Base-by-base conservation (phyloP, 768 basidiomycete genomes). In the Boletus subcaerulescens region DNA sequence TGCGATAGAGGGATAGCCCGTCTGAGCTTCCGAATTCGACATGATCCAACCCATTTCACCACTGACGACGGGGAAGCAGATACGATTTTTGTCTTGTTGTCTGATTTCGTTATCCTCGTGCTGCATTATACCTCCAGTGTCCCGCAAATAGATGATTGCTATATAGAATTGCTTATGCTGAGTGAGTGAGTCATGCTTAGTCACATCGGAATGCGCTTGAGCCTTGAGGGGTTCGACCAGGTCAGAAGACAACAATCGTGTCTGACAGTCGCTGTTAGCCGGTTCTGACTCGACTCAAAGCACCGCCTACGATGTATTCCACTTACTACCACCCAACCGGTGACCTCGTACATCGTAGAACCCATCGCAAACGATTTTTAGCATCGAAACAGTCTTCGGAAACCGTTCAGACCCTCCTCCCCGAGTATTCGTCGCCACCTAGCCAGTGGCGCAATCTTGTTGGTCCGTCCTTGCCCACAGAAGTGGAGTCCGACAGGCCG, bases 401-500 rank as follows among this genome's bases (percentile, higher is more conserved):
- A 68, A 83, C 86, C 0, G 80, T 85, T 0, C 73, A 79, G 18
- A 80, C 83, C 9, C 77, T 89, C 14, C 88, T 89, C 14, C 88
- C 88, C 8, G 80, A 82, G 55, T 89, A 89, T 70, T 78, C 76
- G 17, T 79, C 76, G 7, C 72, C 75, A 3, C 72, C 45, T 59
- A 26, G 52, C 33, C 22, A 22, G 22, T 64, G 60, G 65, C 60
- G 53, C 46, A 60, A 22, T 45, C 50, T 53, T 29, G 47, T 52
- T 48, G 53, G 18, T 49, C 50, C 51, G 26, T 46, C 39, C 63
- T 69, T 29, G 40, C 70, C 59, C 56, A 60, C 65, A 32, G 73
- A 64, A 41, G 59, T 64, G 9, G 72, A 76, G n/a, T 78, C 73
- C 39, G 87, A 88, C 69, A 76, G 71, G 36, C 87, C 88, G 15